A percentile compares a stretch with the other conserved stretches of the same genome.
These are phyloP conservation scores for Naganishia onofrii DNA, from an alignment of 768 basidiomycete species.

Conservation along the genomic window DNA sequence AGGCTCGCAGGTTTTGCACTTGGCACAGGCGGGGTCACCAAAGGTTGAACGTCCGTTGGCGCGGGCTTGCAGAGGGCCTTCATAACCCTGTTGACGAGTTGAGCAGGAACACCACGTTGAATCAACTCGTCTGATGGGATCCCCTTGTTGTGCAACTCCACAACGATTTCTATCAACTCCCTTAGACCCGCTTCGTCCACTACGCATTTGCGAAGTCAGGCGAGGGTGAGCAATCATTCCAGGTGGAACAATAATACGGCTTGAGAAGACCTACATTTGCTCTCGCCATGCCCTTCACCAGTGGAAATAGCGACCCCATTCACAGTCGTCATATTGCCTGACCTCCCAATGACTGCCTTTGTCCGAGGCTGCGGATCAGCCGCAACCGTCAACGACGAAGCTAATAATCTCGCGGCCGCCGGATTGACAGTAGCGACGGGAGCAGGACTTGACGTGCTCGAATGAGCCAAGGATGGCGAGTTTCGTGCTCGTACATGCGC, in stretches of 20 bases:
- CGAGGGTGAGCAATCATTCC: neutral
- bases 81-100: slow-evolving; percentile 18
- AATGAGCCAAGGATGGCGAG: neutral
- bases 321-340: slow-evolving; percentile 11
- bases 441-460: neutral
- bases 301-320: slow-evolving; percentile 16
- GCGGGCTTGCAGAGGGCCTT: slow-evolving; percentile 7
- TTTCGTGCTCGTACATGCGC: neutral
- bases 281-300: slow-evolving; percentile 6
- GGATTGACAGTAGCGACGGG: neutral
- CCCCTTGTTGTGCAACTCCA: slow-evolving; percentile 18
- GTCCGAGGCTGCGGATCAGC: neutral
- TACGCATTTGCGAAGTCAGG: neutral
- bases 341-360: slow-evolving; percentile 14
- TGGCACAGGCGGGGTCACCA: neutral
- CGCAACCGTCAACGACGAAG: no score
- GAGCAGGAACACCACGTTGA: slow-evolving; percentile 11
- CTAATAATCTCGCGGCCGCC: neutral
- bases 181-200: slow-evolving; percentile 17
- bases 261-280: neutral
- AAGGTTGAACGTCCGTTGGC: neutral
- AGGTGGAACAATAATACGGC: neutral
- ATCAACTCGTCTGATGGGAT: slow-evolving; percentile 12
- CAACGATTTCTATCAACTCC: slow-evolving; percentile 17
- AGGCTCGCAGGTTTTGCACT: neutral